phyloP scores from a whole-genome alignment of 2,329 filamentous ascomycete genomes.

The Neospermospora avenae region DNA sequence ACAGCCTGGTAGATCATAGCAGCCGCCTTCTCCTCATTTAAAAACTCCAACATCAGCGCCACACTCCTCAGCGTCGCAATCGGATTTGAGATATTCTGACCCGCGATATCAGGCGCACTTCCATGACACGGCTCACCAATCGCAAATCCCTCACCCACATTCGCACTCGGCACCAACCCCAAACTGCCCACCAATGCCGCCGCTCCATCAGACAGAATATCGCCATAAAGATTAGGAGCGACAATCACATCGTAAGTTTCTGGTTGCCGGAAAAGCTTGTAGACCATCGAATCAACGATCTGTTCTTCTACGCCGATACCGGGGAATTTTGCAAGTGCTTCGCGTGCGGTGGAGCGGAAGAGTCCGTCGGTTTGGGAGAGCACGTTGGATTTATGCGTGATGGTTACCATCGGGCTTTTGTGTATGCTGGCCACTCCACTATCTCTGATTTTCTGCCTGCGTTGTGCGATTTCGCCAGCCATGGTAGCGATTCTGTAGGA shows the following conservation, averaged over 20 bases:
- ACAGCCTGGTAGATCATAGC: constrained; percentile 89
- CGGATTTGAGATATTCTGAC: constrained; percentile 88
- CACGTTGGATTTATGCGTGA: constrained; percentile 98
- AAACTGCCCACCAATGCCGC: constrained; percentile 90
- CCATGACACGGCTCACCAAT: constrained; percentile 99
- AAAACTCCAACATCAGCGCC: constrained; percentile 94
- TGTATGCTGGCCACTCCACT: constrained; percentile 58
- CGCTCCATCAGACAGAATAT: constrained; percentile 93
- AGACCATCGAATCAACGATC: constrained; percentile 99
- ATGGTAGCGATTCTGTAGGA: constrained; percentile 84
- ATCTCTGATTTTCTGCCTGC: constrained; percentile 76
- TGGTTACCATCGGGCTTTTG: constrained; percentile 73
- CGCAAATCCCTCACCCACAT: constrained; percentile 90
- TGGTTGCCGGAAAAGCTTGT: constrained; percentile 98
- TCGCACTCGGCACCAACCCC: constrained; percentile 89
- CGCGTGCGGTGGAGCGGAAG: constrained; percentile 78
- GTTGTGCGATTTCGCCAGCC: constrained; percentile 89
- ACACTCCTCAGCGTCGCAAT: constrained; percentile 91
- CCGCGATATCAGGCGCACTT: constrained; percentile 92
- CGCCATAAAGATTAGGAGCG: constrained; percentile 94
- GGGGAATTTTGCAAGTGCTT: constrained; percentile 68
- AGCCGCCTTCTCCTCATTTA: constrained; percentile 82
- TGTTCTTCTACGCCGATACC: constrained; percentile 81
- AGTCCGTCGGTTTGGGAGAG: constrained; percentile 94
- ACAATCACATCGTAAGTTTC: constrained; percentile 96